Evolutionary conservation across 306 rosid genomes (phyloP).

Genomic region (Notholithocarpus densiflorus): DNA sequence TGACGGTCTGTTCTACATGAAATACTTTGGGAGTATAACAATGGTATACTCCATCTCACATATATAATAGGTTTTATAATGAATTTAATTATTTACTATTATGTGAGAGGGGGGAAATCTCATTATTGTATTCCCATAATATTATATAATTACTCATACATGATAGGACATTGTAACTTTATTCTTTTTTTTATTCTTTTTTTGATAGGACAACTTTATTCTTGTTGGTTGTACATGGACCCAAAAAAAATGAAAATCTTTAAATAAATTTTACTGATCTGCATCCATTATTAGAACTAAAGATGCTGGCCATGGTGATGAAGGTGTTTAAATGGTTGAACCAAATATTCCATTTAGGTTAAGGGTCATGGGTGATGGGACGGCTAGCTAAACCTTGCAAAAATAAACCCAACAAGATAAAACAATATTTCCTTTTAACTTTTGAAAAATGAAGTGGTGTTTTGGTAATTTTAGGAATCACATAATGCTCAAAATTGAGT

Average conservation of each 20-base stretch:
- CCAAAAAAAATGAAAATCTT: neutral
- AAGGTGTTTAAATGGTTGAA: neutral
- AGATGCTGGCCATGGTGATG: neutral
- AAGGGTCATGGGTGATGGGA: neutral
- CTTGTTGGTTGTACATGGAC: neutral
- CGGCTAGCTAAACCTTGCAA: neutral
- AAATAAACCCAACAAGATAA: neutral
- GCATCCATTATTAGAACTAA: neutral
- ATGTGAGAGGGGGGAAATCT: too few relatives aligned
- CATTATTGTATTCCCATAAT: too few relatives aligned
- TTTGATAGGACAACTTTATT: neutral
- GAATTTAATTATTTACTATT: too few relatives aligned
- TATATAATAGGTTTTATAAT: too few relatives aligned
- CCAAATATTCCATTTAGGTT: neutral
- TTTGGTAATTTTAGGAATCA: neutral
- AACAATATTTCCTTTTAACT: neutral
- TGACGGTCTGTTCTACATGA: too few relatives aligned
- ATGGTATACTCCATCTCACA: too few relatives aligned
- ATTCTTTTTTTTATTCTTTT: too few relatives aligned
- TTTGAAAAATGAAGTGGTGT: neutral
- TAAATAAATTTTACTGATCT: neutral
- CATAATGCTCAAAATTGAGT: slow-evolving; percentile 18
- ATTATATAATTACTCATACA: too few relatives aligned
- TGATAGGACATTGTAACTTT: too few relatives aligned
- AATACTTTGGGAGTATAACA: too few relatives aligned